A percentile compares a stretch with the other conserved stretches of the same genome.
phyloP scores from a whole-genome alignment of 2,329 filamentous ascomycete species.

The Hypoxylon sp. region DNA sequence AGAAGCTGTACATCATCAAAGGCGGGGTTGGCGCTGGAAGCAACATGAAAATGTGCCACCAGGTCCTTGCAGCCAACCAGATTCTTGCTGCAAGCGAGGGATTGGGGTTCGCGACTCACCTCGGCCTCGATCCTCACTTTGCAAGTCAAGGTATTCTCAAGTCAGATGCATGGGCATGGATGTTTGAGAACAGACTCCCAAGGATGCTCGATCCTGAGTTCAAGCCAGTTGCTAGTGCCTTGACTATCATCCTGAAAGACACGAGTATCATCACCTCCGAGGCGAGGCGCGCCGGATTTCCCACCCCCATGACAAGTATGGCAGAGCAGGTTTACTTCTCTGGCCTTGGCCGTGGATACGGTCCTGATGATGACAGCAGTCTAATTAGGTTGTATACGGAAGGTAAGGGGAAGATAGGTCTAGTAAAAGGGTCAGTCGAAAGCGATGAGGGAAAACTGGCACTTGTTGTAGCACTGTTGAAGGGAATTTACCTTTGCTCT shows the following conservation, averaged over 20 bases:
- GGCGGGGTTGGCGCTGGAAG: slow-evolving; percentile 73
- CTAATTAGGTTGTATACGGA: slow-evolving; percentile 62
- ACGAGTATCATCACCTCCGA: slow-evolving; percentile 77
- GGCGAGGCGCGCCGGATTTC: slow-evolving; percentile 70
- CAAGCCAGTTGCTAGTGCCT: slow-evolving; percentile 70
- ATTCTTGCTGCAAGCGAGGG: slow-evolving; percentile 73
- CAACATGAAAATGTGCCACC: slow-evolving; percentile 75
- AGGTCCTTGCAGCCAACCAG: slow-evolving; percentile 75
- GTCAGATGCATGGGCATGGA: slow-evolving; percentile 71
- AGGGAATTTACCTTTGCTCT: slow-evolving; percentile 62
- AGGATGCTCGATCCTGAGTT: slow-evolving; percentile 68
- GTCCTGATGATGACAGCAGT: slow-evolving; percentile 62
- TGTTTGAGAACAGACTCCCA: slow-evolving; percentile 72
- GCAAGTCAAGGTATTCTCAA: slow-evolving; percentile 62
- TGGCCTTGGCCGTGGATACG: slow-evolving; percentile 70
- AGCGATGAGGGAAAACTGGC: slow-evolving; percentile 57
- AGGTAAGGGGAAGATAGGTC: slow-evolving; percentile 55
- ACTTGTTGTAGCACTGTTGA: slow-evolving; percentile 59
- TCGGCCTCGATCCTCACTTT: slow-evolving; percentile 66
- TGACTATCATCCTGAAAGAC: slow-evolving; percentile 74
- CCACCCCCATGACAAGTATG: slow-evolving; percentile 71
- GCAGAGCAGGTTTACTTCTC: slow-evolving; percentile 77
- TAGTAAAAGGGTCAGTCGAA: slow-evolving; percentile 49
- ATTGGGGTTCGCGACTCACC: slow-evolving; percentile 70
- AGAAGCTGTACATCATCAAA: slow-evolving; percentile 74